Evolutionary conservation across 2,329 filamentous ascomycete genomes (phyloP).

Genomic region (Rhinocladiella mackenziei): DNA sequence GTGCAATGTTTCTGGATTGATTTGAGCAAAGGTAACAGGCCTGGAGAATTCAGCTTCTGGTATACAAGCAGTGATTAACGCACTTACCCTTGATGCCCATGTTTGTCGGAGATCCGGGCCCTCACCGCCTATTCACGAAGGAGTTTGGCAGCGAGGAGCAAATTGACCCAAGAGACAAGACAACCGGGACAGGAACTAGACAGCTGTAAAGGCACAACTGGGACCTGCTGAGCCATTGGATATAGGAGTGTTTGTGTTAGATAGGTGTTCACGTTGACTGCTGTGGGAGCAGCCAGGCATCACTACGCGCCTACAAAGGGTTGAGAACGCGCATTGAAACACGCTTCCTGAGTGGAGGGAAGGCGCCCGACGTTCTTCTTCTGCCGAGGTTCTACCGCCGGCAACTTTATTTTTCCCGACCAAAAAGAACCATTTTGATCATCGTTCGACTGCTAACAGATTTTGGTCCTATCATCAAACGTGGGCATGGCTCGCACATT

Average conservation of each 20-base stretch:
- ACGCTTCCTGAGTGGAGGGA: neutral
- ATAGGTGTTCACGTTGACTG: no score
- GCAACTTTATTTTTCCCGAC: conserved; percentile 6
- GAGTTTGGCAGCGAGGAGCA: neutral
- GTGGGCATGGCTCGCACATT: conserved; percentile 78
- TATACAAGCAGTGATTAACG: neutral
- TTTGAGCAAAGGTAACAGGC: conserved; percentile 85
- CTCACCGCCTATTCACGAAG: conserved; percentile 22
- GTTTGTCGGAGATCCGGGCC: conserved; percentile 4
- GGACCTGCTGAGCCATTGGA: conserved; percentile 4
- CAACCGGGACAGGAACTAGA: neutral
- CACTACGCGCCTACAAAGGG: no score
- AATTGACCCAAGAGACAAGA: neutral
- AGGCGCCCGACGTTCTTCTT: neutral
- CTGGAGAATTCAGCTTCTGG: conserved; percentile 42
- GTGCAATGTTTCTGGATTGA: conserved; percentile 89
- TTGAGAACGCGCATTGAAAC: no score
- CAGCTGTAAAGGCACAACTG: neutral
- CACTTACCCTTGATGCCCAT: conserved; percentile 46
- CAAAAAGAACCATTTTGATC: no score
- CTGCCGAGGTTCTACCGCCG: conserved; percentile 20
- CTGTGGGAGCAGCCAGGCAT: no score
- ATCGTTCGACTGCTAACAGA: no score
- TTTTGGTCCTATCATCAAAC: no score
- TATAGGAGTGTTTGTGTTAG: conserved; percentile 1